phyloP scores from a whole-genome alignment of 2,329 filamentous ascomycete genomes.

The Alternaria gaisen region DNA sequence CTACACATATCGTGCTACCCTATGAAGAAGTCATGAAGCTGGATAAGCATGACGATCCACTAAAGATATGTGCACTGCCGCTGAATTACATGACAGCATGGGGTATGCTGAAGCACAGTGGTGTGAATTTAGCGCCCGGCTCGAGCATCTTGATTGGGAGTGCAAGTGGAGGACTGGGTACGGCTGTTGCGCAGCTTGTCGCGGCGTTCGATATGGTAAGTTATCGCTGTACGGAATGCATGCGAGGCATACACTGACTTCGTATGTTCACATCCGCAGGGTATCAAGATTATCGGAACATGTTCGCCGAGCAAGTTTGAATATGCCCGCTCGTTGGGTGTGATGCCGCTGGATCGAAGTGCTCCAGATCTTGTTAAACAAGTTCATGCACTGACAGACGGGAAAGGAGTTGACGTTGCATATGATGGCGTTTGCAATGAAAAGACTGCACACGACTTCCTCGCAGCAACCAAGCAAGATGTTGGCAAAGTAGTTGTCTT shows the following conservation, averaged over 20 bases:
- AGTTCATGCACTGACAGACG: constrained; percentile 13
- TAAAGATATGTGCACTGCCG: constrained; percentile 15
- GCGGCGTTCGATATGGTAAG: constrained; percentile 14
- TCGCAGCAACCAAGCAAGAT: constrained; percentile 14
- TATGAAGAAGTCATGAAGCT: constrained; percentile 11
- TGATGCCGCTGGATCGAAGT: constrained; percentile 18
- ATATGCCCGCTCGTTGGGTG: constrained; percentile 18
- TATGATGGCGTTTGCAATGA: constrained; percentile 17
- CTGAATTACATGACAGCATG: constrained; percentile 22
- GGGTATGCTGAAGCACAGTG: constrained; percentile 21
- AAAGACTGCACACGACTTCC: constrained; percentile 11
- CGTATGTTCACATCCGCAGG: too few relatives aligned
- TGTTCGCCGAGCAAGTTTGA: constrained; percentile 17
- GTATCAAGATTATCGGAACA: constrained; percentile 18
- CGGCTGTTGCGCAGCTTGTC: constrained; percentile 17
- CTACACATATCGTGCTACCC: constrained; percentile 18
- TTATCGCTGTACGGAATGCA: too few relatives aligned
- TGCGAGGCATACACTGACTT: too few relatives aligned
- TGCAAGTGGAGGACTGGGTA: constrained; percentile 19
- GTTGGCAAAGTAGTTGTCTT: constrained; percentile 16
- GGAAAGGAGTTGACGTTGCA: constrained; percentile 19
- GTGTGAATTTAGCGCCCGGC: constrained; percentile 13
- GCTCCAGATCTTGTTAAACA: constrained; percentile 15
- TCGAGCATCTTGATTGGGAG: constrained; percentile 19
- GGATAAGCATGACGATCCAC: constrained; percentile 4